These are phyloP conservation scores for Daedalea quercina DNA, from an alignment of 768 basidiomycete species.

Conservation along the genomic window DNA sequence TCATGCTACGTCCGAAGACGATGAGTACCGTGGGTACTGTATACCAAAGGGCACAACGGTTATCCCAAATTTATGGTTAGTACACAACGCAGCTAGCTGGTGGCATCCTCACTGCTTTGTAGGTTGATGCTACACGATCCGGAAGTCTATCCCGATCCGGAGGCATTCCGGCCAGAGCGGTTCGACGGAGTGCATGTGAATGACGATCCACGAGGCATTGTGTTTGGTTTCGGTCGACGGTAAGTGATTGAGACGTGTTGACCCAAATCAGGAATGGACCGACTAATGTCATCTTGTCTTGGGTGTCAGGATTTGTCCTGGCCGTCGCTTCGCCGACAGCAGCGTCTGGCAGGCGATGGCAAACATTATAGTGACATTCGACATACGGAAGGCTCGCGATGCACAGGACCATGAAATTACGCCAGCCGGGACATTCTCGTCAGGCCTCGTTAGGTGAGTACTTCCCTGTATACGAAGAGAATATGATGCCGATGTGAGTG, in stretches of 20 bases:
- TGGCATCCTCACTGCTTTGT: neutral
- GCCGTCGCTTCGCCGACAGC: conserved; percentile 43
- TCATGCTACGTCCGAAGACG: conserved; percentile 16
- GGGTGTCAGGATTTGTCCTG: conserved; percentile 42
- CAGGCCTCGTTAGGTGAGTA: conserved; percentile 39
- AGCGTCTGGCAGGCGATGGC: conserved; percentile 42
- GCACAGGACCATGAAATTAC: conserved; percentile 33
- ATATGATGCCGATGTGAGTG: neutral
- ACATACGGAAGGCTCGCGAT: conserved; percentile 36
- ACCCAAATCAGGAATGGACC: neutral
- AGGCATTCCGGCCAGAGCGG: conserved; percentile 10
- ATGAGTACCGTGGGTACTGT: conserved; percentile 20
- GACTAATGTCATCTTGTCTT: neutral
- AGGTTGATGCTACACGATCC: conserved; percentile 8
- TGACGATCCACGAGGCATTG: conserved; percentile 35
- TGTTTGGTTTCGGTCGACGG: conserved; percentile 52
- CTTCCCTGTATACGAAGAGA: neutral
- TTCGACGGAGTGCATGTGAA: neutral
- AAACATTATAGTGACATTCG: conserved; percentile 37
- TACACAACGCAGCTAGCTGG: neutral
- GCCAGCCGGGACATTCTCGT: conserved; percentile 30
- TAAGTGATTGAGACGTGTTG: neutral
- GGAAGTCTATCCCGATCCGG: conserved; percentile 8
- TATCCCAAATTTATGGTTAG: conserved; percentile 17
- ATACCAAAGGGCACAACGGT: conserved; percentile 22